These are phyloP conservation scores for Raphanus sativus DNA, from an alignment of 345 rosid species.

Conservation along the genomic window DNA sequence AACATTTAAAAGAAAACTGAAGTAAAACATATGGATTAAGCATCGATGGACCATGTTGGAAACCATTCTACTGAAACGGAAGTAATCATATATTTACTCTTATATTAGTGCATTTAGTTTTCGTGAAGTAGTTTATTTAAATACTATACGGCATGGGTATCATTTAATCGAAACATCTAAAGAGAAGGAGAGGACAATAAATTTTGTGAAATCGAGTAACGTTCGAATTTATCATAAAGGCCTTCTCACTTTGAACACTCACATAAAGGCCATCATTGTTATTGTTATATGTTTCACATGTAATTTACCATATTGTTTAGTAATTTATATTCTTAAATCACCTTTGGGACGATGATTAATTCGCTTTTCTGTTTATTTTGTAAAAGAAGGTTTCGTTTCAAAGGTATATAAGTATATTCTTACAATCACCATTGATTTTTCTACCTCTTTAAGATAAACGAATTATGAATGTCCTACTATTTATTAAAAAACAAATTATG, in stretches of 20 bases:
- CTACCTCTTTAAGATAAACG: not conserved
- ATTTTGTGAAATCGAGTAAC: slow-evolving; percentile 35
- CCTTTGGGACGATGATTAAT: not conserved
- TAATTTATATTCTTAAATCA: not conserved
- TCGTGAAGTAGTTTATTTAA: slow-evolving; percentile 2
- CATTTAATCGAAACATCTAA: slow-evolving; percentile 12
- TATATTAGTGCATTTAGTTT: not conserved
- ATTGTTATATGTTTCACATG: slow-evolving; percentile 11
- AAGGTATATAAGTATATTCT: not conserved
- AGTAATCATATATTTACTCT: not conserved
- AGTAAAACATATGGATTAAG: not conserved
- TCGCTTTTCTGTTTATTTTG: not conserved
- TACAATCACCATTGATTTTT: not conserved
- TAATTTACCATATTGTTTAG: not conserved
- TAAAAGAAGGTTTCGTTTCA: not conserved
- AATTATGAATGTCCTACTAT: not conserved
- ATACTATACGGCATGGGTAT: slow-evolving; percentile 27
- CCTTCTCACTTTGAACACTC: not conserved
- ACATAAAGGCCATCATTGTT: slow-evolving; percentile 24
- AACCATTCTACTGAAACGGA: not conserved
- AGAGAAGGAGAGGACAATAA: slow-evolving; percentile 27
- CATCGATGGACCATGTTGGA: not conserved
- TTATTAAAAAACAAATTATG: no score
- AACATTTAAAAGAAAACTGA: not conserved
- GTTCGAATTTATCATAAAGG: slow-evolving; percentile 35